Conservation (phyloP, 495 filamentous ascomycete species). For the Xylaria sp. region DNA sequence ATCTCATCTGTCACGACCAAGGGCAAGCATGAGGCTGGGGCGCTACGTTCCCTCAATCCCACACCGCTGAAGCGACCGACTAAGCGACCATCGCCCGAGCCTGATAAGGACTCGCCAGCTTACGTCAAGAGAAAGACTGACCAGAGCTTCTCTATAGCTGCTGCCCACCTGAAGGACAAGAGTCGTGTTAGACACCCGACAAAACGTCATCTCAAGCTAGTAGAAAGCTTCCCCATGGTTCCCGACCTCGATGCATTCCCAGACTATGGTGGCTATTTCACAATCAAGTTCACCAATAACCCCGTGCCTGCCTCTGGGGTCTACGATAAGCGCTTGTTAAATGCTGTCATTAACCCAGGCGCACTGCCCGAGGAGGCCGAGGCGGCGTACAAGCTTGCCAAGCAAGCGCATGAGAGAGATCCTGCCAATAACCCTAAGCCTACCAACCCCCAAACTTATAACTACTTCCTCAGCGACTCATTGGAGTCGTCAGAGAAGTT, state of each 20-base stretch:
- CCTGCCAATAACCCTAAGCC: conserved; percentile 66
- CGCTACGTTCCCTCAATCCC: conserved; percentile 46
- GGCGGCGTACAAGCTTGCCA: conserved; percentile 55
- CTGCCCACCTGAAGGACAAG: conserved; percentile 69
- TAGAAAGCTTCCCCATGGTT: conserved; percentile 81
- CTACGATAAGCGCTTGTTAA: conserved; percentile 84
- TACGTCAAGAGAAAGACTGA: conserved; percentile 82
- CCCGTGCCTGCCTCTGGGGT: conserved; percentile 64
- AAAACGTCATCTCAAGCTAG: conserved; percentile 76
- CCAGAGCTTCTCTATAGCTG: conserved; percentile 87
- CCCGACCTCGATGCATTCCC: conserved; percentile 89
- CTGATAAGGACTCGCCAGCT: conserved; percentile 74
- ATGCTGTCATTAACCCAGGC: conserved; percentile 76
- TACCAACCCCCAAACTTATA: conserved; percentile 74
- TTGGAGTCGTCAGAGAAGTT: conserved; percentile 64
- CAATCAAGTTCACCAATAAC: conserved; percentile 87
- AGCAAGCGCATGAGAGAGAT: conserved; percentile 67
- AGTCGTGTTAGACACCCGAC: conserved; percentile 79
- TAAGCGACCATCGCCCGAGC: conserved; percentile 53
- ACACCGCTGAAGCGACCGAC: conserved; percentile 35
- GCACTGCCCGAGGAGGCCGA: conserved; percentile 58
- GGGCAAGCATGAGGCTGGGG: conserved; percentile 41
- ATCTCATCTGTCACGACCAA: conserved; percentile 73
- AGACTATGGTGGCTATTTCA: conserved; percentile 84
- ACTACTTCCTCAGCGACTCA: conserved; percentile 76